These are phyloP conservation scores for Chionographis japonica DNA, from an alignment of 106 monocot genomes.

Conservation along the genomic window DNA sequence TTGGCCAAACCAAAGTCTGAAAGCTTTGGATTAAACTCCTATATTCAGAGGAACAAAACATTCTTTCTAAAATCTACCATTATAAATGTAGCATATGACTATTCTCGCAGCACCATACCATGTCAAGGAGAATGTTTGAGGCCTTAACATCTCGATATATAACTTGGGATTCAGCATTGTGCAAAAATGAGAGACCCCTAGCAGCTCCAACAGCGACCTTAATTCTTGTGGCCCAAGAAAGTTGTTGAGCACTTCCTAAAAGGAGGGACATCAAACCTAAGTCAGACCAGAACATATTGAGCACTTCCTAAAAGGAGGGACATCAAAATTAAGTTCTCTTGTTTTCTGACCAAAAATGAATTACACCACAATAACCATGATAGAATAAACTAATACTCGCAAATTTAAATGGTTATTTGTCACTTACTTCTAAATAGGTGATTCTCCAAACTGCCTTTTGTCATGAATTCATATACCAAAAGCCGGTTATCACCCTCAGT, in stretches of 20 bases:
- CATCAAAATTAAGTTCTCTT: not conserved
- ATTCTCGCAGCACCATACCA: slow-evolving; percentile 11
- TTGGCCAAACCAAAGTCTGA: slow-evolving; percentile 74
- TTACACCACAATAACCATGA: not conserved
- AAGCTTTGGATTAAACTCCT: slow-evolving; percentile 53
- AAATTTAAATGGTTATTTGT: not conserved
- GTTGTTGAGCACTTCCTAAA: slow-evolving; percentile 14
- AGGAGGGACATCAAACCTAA: too few relatives aligned
- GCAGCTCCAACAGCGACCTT: slow-evolving; percentile 59
- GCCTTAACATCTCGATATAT: slow-evolving; percentile 64
- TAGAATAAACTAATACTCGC: not conserved
- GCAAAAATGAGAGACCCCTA: slow-evolving; percentile 48
- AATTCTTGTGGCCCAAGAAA: slow-evolving; percentile 51
- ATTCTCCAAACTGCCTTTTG: slow-evolving; percentile 31
- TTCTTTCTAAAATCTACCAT: not conserved
- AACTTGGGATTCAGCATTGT: slow-evolving; percentile 46
- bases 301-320: slow-evolving; percentile 23
- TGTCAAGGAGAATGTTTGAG: slow-evolving; percentile 59
- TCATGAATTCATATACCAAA: slow-evolving; percentile 32
- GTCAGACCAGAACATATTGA: too few relatives aligned
- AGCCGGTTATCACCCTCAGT: slow-evolving; percentile 27
- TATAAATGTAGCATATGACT: not conserved
- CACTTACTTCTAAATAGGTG: slow-evolving; percentile 34
- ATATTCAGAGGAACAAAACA: not conserved
- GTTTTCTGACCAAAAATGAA: not conserved